Conservation (phyloP, 257 asterid genomes). For the Haberlea rhodopensis region DNA sequence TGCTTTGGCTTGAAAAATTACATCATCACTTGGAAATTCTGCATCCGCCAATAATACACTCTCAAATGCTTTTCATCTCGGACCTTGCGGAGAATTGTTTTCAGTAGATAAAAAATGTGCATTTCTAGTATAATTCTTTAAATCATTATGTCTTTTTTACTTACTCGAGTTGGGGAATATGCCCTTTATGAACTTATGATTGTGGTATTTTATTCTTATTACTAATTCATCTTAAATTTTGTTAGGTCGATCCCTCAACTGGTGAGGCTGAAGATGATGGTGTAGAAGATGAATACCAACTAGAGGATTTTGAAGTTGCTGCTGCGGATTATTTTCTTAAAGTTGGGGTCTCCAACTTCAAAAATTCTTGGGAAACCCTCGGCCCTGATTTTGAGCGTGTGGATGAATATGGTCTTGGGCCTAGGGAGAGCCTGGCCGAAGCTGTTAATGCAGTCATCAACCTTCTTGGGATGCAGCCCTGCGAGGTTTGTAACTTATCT, state of each 20-base stretch:
- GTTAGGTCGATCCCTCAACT: slow-evolving; percentile 84
- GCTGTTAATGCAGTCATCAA: slow-evolving; percentile 83
- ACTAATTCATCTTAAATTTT: slow-evolving; percentile 4
- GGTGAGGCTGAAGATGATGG: slow-evolving; percentile 99
- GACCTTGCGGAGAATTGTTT: background rate
- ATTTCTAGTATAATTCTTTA: no score
- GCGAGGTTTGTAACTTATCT: slow-evolving; percentile 64
- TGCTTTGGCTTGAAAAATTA: background rate
- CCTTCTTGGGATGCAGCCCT: slow-evolving; percentile 98
- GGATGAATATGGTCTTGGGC: slow-evolving; percentile 98
- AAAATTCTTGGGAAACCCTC: slow-evolving; percentile 95
- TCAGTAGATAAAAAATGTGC: slow-evolving; percentile 2
- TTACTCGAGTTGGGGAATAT: background rate
- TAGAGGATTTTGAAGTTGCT: slow-evolving; percentile 91
- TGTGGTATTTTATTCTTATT: background rate
- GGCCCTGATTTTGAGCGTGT: slow-evolving; percentile 65
- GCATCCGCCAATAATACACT: background rate
- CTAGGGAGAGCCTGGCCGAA: slow-evolving; percentile 81
- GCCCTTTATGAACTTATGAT: background rate
- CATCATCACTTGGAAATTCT: background rate
- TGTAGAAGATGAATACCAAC: slow-evolving; percentile 95
- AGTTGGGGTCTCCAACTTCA: slow-evolving; percentile 91
- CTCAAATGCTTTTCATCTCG: background rate
- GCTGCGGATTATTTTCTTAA: slow-evolving; percentile 89
- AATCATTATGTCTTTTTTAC: background rate